Evolutionary conservation across 352 stramenopile species (phyloP).

Genomic region (Pythium aphanidermatum): DNA sequence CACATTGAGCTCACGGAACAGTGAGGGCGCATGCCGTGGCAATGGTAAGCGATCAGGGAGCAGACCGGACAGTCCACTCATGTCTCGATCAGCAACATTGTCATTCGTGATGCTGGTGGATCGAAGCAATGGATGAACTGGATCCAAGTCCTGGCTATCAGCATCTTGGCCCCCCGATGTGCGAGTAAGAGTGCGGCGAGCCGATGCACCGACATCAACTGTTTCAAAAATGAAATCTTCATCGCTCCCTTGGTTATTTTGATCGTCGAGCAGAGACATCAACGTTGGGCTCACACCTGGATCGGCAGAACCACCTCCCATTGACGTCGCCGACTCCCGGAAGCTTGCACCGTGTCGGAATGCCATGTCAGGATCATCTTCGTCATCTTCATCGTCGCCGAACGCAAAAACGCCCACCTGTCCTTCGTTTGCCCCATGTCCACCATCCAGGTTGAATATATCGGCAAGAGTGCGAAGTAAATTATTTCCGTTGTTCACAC

Average conservation of each 20-base stretch:
- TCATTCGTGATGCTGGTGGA: constrained; percentile 3
- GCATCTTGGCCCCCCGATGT: too few relatives aligned
- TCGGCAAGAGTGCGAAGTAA: constrained; percentile 23
- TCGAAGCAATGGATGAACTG: constrained; percentile 16
- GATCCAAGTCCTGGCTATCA: too few relatives aligned
- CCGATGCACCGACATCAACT: constrained; percentile 1
- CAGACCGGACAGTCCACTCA: constrained; percentile 3
- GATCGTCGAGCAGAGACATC: constrained; percentile 14
- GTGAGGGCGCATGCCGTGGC: constrained; percentile 52
- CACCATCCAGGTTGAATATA: constrained; percentile 22
- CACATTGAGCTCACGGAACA: constrained; percentile 71
- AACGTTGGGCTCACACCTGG: constrained; percentile 10
- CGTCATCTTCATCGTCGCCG: constrained; percentile 24
- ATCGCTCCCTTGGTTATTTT: not conserved
- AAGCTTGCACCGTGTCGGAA: constrained; percentile 13
- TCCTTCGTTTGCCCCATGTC: not conserved
- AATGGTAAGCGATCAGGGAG: constrained; percentile 38
- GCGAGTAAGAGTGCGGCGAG: not conserved
- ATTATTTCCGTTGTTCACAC: not conserved
- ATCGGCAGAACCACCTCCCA: too few relatives aligned
- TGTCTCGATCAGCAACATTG: constrained; percentile 5
- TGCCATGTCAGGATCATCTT: constrained; percentile 26
- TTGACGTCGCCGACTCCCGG: too few relatives aligned
- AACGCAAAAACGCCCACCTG: constrained; percentile 20
- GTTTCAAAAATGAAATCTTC: constrained; percentile 28